Evolutionary conservation across 192 early-diverging fungal genomes (phyloP).

Genomic region (Chytriomyces sp.): DNA sequence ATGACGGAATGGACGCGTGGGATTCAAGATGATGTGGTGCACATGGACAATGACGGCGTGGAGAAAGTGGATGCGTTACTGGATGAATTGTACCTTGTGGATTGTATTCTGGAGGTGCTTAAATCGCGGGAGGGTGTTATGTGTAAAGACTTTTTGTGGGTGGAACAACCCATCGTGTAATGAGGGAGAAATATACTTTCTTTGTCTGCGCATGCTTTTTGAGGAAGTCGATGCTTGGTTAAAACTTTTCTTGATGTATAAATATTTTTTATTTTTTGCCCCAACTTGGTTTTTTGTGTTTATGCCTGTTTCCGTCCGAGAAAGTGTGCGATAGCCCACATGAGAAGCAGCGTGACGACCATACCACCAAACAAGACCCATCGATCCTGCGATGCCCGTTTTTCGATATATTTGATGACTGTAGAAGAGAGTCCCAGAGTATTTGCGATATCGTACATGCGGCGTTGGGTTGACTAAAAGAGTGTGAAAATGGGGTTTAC

Average conservation of each 20-base stretch:
- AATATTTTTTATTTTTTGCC: not conserved
- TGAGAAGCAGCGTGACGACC: slow-evolving; percentile 46
- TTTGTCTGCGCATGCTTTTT: too few species aligned
- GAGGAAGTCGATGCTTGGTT: too few species aligned
- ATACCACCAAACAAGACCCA: slow-evolving; percentile 55
- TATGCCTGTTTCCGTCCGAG: slow-evolving; percentile 29
- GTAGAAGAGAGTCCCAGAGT: slow-evolving; percentile 52
- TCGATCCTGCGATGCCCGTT: slow-evolving; percentile 46
- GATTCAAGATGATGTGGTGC: not conserved
- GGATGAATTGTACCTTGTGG: slow-evolving; percentile 3
- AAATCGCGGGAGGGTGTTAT: not conserved
- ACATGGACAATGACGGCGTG: not conserved
- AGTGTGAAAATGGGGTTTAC: too few species aligned
- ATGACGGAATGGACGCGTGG: not conserved
- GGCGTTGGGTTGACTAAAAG: slow-evolving; percentile 51
- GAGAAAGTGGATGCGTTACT: not conserved
- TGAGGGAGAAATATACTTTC: too few species aligned
- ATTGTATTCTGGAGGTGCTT: slow-evolving; percentile 9
- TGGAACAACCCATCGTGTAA: not conserved
- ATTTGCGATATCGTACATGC: slow-evolving; percentile 55
- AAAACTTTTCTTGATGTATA: not conserved
- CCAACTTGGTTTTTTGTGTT: not conserved
- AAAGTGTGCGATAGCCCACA: slow-evolving; percentile 55
- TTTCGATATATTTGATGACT: slow-evolving; percentile 60
- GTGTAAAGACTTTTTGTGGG: slow-evolving; percentile 6